Percentiles rank a stretch among this genome's conserved stretches.
Conservation (phyloP, 78 protist species). For the Protostelium mycophagum region DNA sequence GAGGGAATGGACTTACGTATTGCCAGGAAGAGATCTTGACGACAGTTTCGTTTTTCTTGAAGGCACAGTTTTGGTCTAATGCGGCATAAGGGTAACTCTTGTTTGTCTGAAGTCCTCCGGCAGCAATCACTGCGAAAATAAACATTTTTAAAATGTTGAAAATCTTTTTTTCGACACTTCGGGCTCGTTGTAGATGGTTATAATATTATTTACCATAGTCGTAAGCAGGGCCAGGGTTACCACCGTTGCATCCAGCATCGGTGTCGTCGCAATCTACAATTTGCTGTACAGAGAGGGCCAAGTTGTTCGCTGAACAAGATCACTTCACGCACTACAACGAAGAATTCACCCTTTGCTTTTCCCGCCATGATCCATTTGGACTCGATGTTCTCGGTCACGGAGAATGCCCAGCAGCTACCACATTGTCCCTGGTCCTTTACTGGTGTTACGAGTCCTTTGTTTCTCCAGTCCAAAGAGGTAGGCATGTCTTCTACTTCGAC, state of each 20-base stretch:
- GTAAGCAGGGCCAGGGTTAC: constrained; percentile 52
- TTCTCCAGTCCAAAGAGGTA: constrained; percentile 23
- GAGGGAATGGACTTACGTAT: background rate
- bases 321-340: background rate
- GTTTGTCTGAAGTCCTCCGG: constrained; percentile 42
- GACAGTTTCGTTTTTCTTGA: constrained; percentile 10
- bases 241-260: constrained; percentile 70
- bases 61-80: constrained; percentile 24
- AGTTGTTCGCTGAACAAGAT: background rate
- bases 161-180: too few species aligned
- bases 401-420: constrained; percentile 50
- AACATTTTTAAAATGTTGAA: too few species aligned
- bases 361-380: constrained; percentile 32
- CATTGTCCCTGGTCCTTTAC: constrained; percentile 51
- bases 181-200: too few species aligned
- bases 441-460: constrained; percentile 45
- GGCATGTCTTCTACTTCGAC: background rate
- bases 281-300: constrained; percentile 56
- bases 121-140: background rate
- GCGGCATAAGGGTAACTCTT: constrained; percentile 54
- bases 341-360: background rate
- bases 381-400: constrained; percentile 7
- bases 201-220: constrained; percentile 18
- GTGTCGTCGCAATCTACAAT: constrained; percentile 45
- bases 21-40: constrained; percentile 20